Conservation (phyloP, 1,139 yeast species). For the Nakaseomyces bracarensis region DNA sequence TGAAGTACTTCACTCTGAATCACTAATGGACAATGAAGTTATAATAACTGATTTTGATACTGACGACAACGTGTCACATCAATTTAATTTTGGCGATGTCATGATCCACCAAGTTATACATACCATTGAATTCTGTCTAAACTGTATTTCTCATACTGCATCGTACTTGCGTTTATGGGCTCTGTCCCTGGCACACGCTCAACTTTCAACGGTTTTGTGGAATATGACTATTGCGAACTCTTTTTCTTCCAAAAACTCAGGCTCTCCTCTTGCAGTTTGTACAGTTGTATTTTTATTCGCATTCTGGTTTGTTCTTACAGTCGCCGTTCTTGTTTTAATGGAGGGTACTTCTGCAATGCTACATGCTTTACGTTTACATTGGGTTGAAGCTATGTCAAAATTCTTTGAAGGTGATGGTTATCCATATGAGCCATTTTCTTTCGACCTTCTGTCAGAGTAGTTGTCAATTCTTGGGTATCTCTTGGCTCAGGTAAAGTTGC, state of each 20-base stretch:
- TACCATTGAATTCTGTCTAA: conserved; percentile 70
- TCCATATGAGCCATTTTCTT: conserved; percentile 61
- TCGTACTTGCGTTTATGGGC: conserved; percentile 77
- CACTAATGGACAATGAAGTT: conserved; percentile 23
- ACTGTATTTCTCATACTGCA: conserved; percentile 74
- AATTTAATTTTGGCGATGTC: conserved; percentile 60
- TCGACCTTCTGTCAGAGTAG: conserved; percentile 26
- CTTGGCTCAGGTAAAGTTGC: too few species aligned
- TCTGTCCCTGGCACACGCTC: conserved; percentile 69
- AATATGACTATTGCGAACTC: conserved; percentile 62
- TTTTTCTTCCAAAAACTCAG: conserved; percentile 37
- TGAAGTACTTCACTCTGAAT: conserved; percentile 37
- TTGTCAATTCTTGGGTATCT: too few species aligned
- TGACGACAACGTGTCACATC: conserved; percentile 40
- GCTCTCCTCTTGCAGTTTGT: conserved; percentile 30
- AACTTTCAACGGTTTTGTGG: conserved; percentile 67
- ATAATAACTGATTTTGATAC: conserved; percentile 24
- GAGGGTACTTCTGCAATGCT: conserved; percentile 86
- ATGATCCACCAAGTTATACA: conserved; percentile 76
- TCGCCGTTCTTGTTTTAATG: conserved; percentile 67
- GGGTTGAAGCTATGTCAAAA: conserved; percentile 86
- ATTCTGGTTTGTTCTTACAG: conserved; percentile 72
- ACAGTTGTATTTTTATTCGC: conserved; percentile 45
- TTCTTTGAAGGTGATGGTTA: conserved; percentile 78
- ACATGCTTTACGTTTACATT: conserved; percentile 73